These are phyloP conservation scores for Cucurbita pepo DNA, from an alignment of 306 rosid species.

Conservation along the genomic window DNA sequence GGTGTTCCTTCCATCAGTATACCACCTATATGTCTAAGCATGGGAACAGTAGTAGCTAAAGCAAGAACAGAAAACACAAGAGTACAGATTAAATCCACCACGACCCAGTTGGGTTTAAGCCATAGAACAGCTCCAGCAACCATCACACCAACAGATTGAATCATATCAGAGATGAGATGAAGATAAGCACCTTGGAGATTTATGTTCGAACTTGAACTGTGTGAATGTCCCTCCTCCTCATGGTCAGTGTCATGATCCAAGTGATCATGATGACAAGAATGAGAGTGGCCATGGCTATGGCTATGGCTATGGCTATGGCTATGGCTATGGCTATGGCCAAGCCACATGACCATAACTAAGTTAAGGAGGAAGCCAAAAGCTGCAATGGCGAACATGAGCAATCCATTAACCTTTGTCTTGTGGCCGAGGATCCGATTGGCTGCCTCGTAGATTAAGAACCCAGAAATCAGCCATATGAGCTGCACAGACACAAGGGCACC, in stretches of 20 bases:
- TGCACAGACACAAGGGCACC: constrained; percentile 83
- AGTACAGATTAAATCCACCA: constrained; percentile 64
- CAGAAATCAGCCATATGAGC: constrained; percentile 80
- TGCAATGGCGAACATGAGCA: constrained; percentile 71
- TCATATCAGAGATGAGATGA: constrained; percentile 79
- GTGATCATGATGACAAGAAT: not conserved
- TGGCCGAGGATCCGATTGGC: constrained; percentile 30
- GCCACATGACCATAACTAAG: constrained; percentile 67
- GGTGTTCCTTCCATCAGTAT: constrained; percentile 71
- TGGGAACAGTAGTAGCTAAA: constrained; percentile 45
- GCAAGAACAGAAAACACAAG: constrained; percentile 59
- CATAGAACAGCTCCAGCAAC: constrained; percentile 71
- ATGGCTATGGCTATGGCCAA: constrained; percentile 36
- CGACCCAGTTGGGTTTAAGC: constrained; percentile 58
- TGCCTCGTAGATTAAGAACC: constrained; percentile 61
- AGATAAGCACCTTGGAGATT: constrained; percentile 88
- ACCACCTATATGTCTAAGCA: constrained; percentile 45
- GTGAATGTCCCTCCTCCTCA: not conserved
- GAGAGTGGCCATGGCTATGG: not conserved
- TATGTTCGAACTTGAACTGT: constrained; percentile 28
- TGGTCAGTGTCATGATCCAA: constrained; percentile 13
- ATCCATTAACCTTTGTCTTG: constrained; percentile 40
- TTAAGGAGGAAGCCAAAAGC: constrained; percentile 70
- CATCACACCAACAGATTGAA: constrained; percentile 93
- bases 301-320: constrained; percentile 20